These are phyloP conservation scores for barley (Hordeum vulgare) DNA, from an alignment of 176 grass and related monocot genomes.

Conservation along the genomic window MorexV3_pseudomolecules_assembly NC_058523.1:46070275-46070774, in stretches of 20 bases:
- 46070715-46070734: not conserved
- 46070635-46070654: not conserved
- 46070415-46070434: no score
- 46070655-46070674: not conserved
- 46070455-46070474: no score
- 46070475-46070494: no score
- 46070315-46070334: no score
- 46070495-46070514: not conserved
- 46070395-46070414: no score
- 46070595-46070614: not conserved
- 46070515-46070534: not conserved
- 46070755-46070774: not conserved
- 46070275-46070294: no score
- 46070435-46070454: no score
- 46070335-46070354: no score
- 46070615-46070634: conserved; percentile 10
- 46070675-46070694: not conserved
- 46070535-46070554: no score
- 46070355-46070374: no score
- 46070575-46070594: not conserved
- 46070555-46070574: not conserved
- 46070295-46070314: no score
- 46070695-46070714: not conserved
- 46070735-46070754: conserved; percentile 7
- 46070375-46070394: no score